Evolutionary conservation across 192 early-diverging fungal species (phyloP).

Genomic region (Haplosporangium gracile): DNA sequence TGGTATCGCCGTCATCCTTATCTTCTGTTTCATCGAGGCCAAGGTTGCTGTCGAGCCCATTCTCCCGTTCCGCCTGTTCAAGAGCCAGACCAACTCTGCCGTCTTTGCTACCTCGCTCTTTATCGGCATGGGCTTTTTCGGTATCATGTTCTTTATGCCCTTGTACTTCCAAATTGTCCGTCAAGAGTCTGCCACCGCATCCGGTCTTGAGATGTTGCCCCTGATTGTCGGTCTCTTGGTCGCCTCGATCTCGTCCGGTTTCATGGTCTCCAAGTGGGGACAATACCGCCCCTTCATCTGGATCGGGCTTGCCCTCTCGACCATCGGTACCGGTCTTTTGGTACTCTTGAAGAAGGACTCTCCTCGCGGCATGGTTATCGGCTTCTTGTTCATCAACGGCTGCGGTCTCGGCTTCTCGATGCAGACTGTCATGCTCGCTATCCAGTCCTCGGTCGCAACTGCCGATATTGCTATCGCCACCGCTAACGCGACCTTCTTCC

Average conservation of each 20-base stretch:
- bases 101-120: constrained; percentile 59
- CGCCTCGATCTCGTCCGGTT: constrained; percentile 72
- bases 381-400: constrained; percentile 77
- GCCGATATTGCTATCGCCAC: constrained; percentile 76
- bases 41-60: constrained; percentile 76
- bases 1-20: constrained; percentile 59
- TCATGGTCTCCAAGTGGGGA: constrained; percentile 65
- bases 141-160: constrained; percentile 77
- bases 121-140: constrained; percentile 62
- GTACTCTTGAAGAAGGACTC: constrained; percentile 62
- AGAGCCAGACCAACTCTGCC: constrained; percentile 57
- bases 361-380: constrained; percentile 63
- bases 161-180: constrained; percentile 78
- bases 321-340: constrained; percentile 72
- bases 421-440: constrained; percentile 77
- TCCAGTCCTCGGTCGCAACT: constrained; percentile 72
- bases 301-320: constrained; percentile 69
- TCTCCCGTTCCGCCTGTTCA: constrained; percentile 74
- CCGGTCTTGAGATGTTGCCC: constrained; percentile 83
- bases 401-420: constrained; percentile 81
- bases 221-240: constrained; percentile 78
- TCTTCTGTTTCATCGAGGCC: constrained; percentile 75
- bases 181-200: constrained; percentile 65
- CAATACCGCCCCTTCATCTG: constrained; percentile 73
- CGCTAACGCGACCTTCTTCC: constrained; percentile 72